These are phyloP conservation scores for Blastocladiella emersonii DNA, from an alignment of 371 early-diverging fungal genomes.

Conservation along the genomic window DNA sequence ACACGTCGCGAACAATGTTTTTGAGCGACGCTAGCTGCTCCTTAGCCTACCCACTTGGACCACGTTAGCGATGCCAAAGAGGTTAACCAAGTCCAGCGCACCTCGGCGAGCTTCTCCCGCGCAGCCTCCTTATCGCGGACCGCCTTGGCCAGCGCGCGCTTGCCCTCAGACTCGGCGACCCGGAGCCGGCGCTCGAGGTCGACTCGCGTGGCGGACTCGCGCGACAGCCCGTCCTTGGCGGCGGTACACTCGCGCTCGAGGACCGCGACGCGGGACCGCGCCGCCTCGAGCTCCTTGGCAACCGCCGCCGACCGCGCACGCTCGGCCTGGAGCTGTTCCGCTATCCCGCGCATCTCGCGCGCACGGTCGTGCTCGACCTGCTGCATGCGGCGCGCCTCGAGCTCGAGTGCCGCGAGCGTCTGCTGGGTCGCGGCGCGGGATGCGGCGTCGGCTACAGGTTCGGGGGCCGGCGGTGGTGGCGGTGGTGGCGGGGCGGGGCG, in stretches of 20 bases:
- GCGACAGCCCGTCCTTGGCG: neutral
- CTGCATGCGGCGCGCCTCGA: neutral
- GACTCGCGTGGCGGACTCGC: neutral
- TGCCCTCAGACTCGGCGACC: neutral
- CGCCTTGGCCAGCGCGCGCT: neutral
- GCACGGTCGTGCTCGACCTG: neutral
- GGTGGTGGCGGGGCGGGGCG: neutral
- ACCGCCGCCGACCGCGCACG: neutral
- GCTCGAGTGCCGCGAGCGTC: neutral
- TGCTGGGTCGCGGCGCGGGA: neutral
- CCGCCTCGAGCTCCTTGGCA: neutral
- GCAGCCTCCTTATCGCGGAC: neutral
- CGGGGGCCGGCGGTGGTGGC: neutral
- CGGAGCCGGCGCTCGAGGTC: neutral
- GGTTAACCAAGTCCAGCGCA: neutral
- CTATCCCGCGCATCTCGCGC: neutral
- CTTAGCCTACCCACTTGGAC: neutral
- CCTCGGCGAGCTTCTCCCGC: neutral
- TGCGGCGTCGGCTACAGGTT: neutral
- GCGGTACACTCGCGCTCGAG: too few species aligned
- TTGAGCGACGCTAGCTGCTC: neutral
- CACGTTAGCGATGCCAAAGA: neutral
- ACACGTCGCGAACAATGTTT: neutral
- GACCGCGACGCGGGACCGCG: neutral
- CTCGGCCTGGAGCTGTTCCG: neutral